Evolutionary conservation across 108 stramenopile genomes (phyloP).

Genomic region (Nannochloropsis salina): DNA sequence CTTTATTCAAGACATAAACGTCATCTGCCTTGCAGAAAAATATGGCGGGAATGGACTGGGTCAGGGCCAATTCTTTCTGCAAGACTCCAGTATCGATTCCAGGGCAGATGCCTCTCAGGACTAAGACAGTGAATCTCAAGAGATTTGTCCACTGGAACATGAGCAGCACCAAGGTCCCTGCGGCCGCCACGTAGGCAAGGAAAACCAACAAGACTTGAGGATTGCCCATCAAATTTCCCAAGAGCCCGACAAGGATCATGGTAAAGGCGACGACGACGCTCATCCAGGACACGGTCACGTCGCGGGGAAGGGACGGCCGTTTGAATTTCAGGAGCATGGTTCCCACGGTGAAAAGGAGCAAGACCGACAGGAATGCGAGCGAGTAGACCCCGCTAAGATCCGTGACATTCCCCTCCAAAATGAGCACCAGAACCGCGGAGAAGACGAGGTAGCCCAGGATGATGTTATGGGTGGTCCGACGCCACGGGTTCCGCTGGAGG

Average conservation of each 20-base stretch:
- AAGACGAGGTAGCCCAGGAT: conserved; percentile 60
- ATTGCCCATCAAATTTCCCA: conserved; percentile 60
- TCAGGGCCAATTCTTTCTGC: conserved; percentile 41
- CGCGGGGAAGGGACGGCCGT: conserved; percentile 58
- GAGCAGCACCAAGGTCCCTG: conserved; percentile 53
- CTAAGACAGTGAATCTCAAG: conserved; percentile 38
- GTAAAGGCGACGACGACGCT: conserved; percentile 50
- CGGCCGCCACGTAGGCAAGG: conserved; percentile 57
- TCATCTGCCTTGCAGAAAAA: conserved; percentile 64
- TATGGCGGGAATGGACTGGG: conserved; percentile 56
- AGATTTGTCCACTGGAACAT: conserved; percentile 60
- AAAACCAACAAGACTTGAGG: conserved; percentile 61
- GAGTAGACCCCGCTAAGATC: conserved; percentile 63
- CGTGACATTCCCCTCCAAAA: conserved; percentile 57
- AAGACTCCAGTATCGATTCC: conserved; percentile 27
- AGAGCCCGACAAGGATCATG: conserved; percentile 26
- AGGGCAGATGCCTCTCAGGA: conserved; percentile 23
- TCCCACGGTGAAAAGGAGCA: conserved; percentile 63
- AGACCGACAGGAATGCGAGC: conserved; percentile 60
- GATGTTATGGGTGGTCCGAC: conserved; percentile 59
- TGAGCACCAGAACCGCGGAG: conserved; percentile 53
- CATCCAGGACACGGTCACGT: conserved; percentile 52
- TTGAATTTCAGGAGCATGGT: conserved; percentile 64
- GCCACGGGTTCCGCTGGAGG: conserved; percentile 57
- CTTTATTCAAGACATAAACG: conserved; percentile 63